Evolutionary conservation across 495 filamentous ascomycete genomes (phyloP).

Genomic region (Penicillium bialowiezense): DNA sequence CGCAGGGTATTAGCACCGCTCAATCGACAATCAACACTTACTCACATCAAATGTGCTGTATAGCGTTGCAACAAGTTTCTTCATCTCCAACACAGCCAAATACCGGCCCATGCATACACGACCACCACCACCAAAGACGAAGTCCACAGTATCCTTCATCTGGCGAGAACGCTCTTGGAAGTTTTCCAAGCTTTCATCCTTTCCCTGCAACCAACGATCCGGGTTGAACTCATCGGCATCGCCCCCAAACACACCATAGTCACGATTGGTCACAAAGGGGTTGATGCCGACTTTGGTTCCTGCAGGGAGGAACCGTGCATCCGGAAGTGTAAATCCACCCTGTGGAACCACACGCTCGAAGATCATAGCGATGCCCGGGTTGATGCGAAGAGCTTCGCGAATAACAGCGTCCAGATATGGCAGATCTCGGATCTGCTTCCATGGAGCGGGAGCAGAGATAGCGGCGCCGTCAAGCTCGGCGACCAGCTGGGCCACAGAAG

Average conservation of each 20-base stretch:
- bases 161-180: conserved; percentile 15
- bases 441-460: conserved; percentile 12
- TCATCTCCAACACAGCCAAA: conserved; percentile 72
- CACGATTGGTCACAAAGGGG: conserved; percentile 54
- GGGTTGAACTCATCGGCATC: conserved; percentile 55
- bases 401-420: conserved; percentile 30
- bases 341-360: conserved; percentile 65
- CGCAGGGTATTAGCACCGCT: neutral
- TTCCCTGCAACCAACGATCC: conserved; percentile 57
- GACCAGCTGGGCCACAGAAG: conserved; percentile 8
- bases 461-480: conserved; percentile 13
- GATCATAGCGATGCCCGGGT: conserved; percentile 59
- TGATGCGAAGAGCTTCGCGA: conserved; percentile 53
- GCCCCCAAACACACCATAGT: conserved; percentile 51
- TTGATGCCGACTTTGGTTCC: conserved; percentile 62
- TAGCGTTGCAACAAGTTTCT: conserved; percentile 71
- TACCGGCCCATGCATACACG: conserved; percentile 71
- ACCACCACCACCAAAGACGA: conserved; percentile 63
- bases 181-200: conserved; percentile 11
- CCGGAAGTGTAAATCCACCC: conserved; percentile 50
- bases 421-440: conserved; percentile 15
- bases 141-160: conserved; percentile 30
- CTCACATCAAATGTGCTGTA: no score
- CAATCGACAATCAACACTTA: no score
- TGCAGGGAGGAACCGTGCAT: conserved; percentile 44